Base-by-base conservation (phyloP, 2,329 filamentous ascomycete genomes). In the Cladorrhinum sp. region DNA sequence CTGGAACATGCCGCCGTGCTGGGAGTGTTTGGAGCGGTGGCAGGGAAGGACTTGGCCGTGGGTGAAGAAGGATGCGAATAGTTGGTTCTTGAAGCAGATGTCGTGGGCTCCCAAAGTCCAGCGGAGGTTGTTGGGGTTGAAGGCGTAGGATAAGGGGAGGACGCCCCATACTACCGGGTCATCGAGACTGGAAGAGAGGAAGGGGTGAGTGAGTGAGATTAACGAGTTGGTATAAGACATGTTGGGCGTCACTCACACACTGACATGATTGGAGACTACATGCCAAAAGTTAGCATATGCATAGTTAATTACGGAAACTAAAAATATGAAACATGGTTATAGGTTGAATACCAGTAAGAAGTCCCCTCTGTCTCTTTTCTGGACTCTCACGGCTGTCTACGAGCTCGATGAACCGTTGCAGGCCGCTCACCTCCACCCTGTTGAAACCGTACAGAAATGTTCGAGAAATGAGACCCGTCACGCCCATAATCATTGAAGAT, bases 161-260 rank as follows among this genome's bases (percentile, higher is more conserved):
- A 92, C 85, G 18, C 94, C 95, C 94, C 94, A 99, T 68, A 97
- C 87, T 61, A 98, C 77, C 24, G 95, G 95, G 77, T 99, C 95
- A 76, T 99, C 95, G 68, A 98, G 78, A 62, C 94, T 97, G 73
- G 23, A 36, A 12, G 2, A 68, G 55, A n/a, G 66, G 51, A 6
- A n/a, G 51, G 36, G 48, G 24, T 39, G 55, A 59, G n/a, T 68
- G 50, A 62, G 63, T 24, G 49, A 39, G 54, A 23, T 39, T 28
- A 9, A n/a, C 18, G 39, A 30, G 48, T 24, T 26, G 10, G 30
- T 51, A 51, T 18, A 46, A 7, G 14, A 2, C 20, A 20, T 28
- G 24, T 48, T 33, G 26, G 26, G 42, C 14, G 5, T 46, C 28
- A 68, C 68, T 65, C 62, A 95, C 90, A 96, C 88, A 73, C 89